Percentiles rank a stretch among this genome's conserved stretches.
phyloP scores from a whole-genome alignment of 1,284 basidiomycete species.

The Apiotrichum sp. region DNA sequence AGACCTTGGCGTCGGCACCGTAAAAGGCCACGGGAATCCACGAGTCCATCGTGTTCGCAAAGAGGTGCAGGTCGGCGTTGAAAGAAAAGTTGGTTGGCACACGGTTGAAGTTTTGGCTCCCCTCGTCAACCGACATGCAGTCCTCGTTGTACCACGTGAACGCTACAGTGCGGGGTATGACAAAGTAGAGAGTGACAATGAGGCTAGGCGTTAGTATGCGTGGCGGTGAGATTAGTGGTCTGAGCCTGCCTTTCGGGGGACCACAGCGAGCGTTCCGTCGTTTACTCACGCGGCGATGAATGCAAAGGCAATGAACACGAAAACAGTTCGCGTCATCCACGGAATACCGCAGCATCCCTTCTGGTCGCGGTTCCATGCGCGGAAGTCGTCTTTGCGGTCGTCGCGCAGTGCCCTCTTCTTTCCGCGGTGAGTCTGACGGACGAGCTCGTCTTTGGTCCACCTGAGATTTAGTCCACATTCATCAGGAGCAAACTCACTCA shows the following conservation, averaged over 20 bases:
- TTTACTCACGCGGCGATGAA: slow-evolving; percentile 58
- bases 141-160: slow-evolving; percentile 57
- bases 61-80: slow-evolving; percentile 62
- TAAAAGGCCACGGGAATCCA: slow-evolving; percentile 68
- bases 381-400: slow-evolving; percentile 56
- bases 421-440: slow-evolving; percentile 63
- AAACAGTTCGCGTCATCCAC: slow-evolving; percentile 63
- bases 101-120: slow-evolving; percentile 58
- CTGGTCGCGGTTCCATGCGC: slow-evolving; percentile 65
- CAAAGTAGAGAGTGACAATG: slow-evolving; percentile 64
- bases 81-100: slow-evolving; percentile 79
- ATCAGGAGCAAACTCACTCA: slow-evolving; percentile 48
- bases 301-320: slow-evolving; percentile 63
- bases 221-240: background rate
- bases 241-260: background rate
- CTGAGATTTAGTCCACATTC: slow-evolving; percentile 15
- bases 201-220: slow-evolving; percentile 49
- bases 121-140: slow-evolving; percentile 59
- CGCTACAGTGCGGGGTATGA: slow-evolving; percentile 68
- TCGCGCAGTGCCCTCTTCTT: slow-evolving; percentile 58
- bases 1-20: slow-evolving; percentile 54
- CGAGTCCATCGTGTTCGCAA: slow-evolving; percentile 64
- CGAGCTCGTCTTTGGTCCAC: slow-evolving; percentile 71
- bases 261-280: background rate
- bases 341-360: slow-evolving; percentile 62